Evolutionary conservation across 2,329 filamentous ascomycete species (phyloP), one percentile per base, ranked within the genome.

Genomic region (Calonectria hawksworthii): DNA sequence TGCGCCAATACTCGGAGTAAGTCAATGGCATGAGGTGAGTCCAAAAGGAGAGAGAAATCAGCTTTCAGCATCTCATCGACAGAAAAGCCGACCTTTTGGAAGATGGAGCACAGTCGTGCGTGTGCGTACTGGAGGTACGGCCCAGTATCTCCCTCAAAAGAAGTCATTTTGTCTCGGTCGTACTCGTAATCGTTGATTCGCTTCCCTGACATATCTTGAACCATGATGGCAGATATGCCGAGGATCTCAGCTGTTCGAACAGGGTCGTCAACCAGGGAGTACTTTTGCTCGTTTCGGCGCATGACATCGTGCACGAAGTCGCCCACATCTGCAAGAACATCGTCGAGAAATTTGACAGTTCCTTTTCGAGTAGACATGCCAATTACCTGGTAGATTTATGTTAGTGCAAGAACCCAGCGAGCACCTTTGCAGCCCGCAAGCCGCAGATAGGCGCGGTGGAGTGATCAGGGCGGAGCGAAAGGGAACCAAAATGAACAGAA

Each of bases 241-340:
- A 94, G 86, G 2, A 87, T 91, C 83, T 94, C 93, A 21, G 93
- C 92, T 3, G 90, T 91, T 74, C 88, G 86, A 56, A 89, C 90
- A 0, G 93, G 93, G 74, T 94, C 87, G 73, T 89, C 89, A 26
- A 94, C 89, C 82, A 93, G 91, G 70, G 88, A 86, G 83, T 94
- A 94, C 84, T 94, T 94, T 80, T 88, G 86, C 72, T 89, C 85
- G 82, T 94, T 94, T 83, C 88, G 89, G 80, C 85, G 88, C 92
- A 94, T 94, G 52, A 94, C 92, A 56, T 93, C 91, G 84, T 94
- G 92, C 93, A 94, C 94, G 83, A 91, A 91, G 41, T 93, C 91
- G 78, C 89, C 87, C 13, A 92, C 90, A 76, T 90, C 86, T 67
- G 88, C 85, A 38, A 93, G 85, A 76, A 92, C 90, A 73, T 90